Evolutionary conservation across 2,329 filamentous ascomycete species (phyloP), one percentile per base, ranked within the genome.

Genomic region (Penicillium freii): DNA sequence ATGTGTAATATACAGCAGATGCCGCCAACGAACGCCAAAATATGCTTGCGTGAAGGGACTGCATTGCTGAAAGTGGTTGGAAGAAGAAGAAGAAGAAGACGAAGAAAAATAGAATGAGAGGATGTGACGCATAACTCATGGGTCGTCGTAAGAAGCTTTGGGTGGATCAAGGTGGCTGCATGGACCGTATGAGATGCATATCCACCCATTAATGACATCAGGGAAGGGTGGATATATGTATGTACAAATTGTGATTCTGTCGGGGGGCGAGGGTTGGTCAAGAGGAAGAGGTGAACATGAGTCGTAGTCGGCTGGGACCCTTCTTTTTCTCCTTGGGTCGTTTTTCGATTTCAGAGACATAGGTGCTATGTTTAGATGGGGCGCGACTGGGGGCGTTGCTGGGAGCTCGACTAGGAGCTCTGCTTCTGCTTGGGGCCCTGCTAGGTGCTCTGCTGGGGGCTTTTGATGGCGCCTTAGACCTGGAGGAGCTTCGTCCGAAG

Each of bases 261-360:
- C n/a, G 15, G 19, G n/a, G 23, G 33, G 13, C 10, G 34, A 43
- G 15, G 21, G 5, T 61, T 64, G 8, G 4, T 34, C 11, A 52
- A 36, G 39, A 29, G 19, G 49, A 63, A 67, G 60, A 63, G 50
- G 69, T 72, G 51, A 75, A 74, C 67, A 75, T 73, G 27, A 74
- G 59, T 40, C 72, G 71, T 47, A 75, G 58, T 11, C 67, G 68
- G 57, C 75, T 78, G 13, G 75, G 72, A 19, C 73, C 75, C 62
- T 76, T 76, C 61, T 70, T 72, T 56, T 72, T 73, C 50, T 76
- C 64, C 52, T 62, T 56, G 2, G 63, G 70, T 47, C 69, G 65
- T 54, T 58, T 65, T 34, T 70, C 71, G 17, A 65, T 69, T 19
- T 69, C 66, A 6, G 66, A 65, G n/a, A 65, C 43, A 11, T 57